Evolutionary conservation across 495 filamentous ascomycete genomes (phyloP).

Genomic region (Penicillium maclennaniae): DNA sequence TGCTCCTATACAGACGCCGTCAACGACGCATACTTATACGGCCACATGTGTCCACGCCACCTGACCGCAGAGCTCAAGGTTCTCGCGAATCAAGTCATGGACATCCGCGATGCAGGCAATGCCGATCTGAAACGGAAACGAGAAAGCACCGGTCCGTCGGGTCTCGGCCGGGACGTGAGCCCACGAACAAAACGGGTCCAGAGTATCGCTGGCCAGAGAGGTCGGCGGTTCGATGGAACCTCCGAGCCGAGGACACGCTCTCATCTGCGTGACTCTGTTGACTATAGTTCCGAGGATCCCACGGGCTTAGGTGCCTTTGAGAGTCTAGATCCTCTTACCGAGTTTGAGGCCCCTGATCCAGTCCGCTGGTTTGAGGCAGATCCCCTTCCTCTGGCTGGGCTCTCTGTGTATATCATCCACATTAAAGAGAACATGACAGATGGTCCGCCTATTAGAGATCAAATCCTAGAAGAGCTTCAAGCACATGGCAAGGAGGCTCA

Average conservation of each 20-base stretch:
- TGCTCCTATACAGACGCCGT: conserved; percentile 83
- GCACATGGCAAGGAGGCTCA: conserved; percentile 55
- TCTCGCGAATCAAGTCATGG: conserved; percentile 62
- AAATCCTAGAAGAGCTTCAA: conserved; percentile 63
- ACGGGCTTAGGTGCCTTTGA: not conserved
- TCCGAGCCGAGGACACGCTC: not conserved
- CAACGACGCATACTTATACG: conserved; percentile 72
- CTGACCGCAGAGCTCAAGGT: conserved; percentile 69
- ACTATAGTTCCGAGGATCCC: conserved; percentile 3
- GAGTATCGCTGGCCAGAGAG: conserved; percentile 1
- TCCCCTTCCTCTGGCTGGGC: conserved; percentile 45
- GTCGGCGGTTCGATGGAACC: not conserved
- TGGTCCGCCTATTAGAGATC: conserved; percentile 56
- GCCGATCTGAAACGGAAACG: conserved; percentile 34
- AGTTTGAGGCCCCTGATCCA: conserved; percentile 11
- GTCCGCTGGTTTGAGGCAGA: conserved; percentile 18
- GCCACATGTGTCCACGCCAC: conserved; percentile 81
- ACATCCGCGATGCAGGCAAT: conserved; percentile 15
- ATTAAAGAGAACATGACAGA: conserved; percentile 72
- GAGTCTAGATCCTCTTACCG: conserved; percentile 10
- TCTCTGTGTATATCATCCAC: conserved; percentile 74
- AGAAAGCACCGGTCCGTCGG: not conserved
- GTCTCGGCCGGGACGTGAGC: conserved; percentile 14
- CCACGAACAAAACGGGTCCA: conserved; percentile 25
- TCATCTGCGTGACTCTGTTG: conserved; percentile 4